Conservation (phyloP, 345 rosid species). For the Ceriops zippeliana region DNA sequence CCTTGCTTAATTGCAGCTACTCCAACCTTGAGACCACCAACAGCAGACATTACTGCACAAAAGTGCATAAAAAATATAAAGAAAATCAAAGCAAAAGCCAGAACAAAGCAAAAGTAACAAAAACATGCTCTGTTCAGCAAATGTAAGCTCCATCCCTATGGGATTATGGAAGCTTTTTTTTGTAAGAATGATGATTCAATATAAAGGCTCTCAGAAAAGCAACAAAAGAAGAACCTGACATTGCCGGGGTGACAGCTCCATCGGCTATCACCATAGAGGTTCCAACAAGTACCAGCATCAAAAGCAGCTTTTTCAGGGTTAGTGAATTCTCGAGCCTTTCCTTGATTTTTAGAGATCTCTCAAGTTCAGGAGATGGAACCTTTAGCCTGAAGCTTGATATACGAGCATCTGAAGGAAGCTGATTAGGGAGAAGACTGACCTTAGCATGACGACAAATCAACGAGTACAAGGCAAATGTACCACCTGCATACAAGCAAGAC, state of each 20-base stretch:
- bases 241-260: slow-evolving; percentile 95
- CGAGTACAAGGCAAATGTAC: slow-evolving; percentile 95
- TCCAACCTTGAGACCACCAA: slow-evolving; percentile 91
- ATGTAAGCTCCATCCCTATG: not conserved
- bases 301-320: slow-evolving; percentile 70
- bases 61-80: slow-evolving; percentile 17
- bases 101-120: slow-evolving; percentile 1
- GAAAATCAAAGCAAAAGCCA: slow-evolving; percentile 5
- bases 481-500: slow-evolving; percentile 46
- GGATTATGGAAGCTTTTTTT: not conserved
- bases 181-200: too few relatives aligned
- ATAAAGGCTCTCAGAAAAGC: slow-evolving; percentile 11
- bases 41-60: slow-evolving; percentile 89
- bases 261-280: slow-evolving; percentile 98
- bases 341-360: slow-evolving; percentile 91
- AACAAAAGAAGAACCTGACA: slow-evolving; percentile 73
- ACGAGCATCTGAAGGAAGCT: slow-evolving; percentile 93
- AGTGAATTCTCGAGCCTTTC: slow-evolving; percentile 84
- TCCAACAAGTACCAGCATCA: slow-evolving; percentile 89
- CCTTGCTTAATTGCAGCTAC: slow-evolving; percentile 73
- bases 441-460: slow-evolving; percentile 95
- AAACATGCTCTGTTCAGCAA: slow-evolving; percentile 1
- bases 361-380: slow-evolving; percentile 97
- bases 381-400: slow-evolving; percentile 95
- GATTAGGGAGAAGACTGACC: slow-evolving; percentile 95